Conservation (phyloP, 2,329 filamentous ascomycete genomes). For the Dissoconium aciculare region DNA sequence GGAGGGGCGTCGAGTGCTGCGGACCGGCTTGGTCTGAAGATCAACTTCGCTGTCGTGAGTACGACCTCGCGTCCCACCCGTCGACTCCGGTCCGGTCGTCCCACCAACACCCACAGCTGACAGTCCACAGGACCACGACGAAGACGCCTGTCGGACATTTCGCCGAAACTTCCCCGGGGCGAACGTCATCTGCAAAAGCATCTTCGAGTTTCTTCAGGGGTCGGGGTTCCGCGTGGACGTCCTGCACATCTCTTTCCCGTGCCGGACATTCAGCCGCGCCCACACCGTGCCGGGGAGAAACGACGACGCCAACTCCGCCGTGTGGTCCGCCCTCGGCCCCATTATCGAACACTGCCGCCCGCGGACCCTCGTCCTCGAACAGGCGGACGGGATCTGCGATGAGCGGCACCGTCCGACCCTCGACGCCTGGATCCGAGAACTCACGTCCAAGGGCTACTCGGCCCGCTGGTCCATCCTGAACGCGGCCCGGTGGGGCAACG, state of each 20-base stretch:
- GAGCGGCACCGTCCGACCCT: slow-evolving; percentile 37
- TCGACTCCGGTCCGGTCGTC: too few relatives aligned
- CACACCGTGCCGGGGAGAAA: slow-evolving; percentile 45
- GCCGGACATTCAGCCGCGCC: slow-evolving; percentile 58
- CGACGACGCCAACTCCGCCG: slow-evolving; percentile 53
- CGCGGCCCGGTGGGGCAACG: slow-evolving; percentile 35
- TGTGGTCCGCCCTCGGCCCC: slow-evolving; percentile 29
- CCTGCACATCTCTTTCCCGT: slow-evolving; percentile 62
- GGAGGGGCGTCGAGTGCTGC: slow-evolving; percentile 58
- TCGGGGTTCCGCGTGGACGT: slow-evolving; percentile 41
- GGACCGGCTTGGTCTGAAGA: slow-evolving; percentile 39
- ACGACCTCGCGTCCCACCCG: too few relatives aligned
- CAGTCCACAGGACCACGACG: slow-evolving; percentile 53
- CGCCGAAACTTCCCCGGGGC: slow-evolving; percentile 39
- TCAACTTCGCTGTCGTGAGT: slow-evolving; percentile 37
- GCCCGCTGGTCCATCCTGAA: slow-evolving; percentile 51
- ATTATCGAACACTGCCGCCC: slow-evolving; percentile 46
- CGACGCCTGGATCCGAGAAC: slow-evolving; percentile 44
- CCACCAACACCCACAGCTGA: too few relatives aligned
- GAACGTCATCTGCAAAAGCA: slow-evolving; percentile 6
- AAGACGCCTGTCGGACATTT: slow-evolving; percentile 44
- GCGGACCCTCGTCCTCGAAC: slow-evolving; percentile 60
- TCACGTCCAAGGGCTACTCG: slow-evolving; percentile 52
- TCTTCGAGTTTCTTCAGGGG: slow-evolving; percentile 33
- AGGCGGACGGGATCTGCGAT: slow-evolving; percentile 52